Percentiles rank a stretch among this genome's conserved stretches.
Conservation (phyloP, 2,329 filamentous ascomycete genomes). For the Aspergillus flavus region DNA sequence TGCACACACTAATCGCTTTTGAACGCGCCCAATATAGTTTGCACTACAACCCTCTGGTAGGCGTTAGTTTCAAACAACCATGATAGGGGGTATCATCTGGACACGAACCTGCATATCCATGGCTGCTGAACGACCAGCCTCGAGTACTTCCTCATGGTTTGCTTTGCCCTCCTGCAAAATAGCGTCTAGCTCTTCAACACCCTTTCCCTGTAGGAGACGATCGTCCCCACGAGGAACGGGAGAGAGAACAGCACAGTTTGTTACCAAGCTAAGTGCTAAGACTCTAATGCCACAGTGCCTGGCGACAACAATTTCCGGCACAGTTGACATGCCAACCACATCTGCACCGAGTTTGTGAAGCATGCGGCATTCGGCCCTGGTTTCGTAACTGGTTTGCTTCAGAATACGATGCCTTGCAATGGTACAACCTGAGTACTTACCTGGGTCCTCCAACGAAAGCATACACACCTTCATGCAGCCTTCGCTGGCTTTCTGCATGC, state of each 20-base stretch:
- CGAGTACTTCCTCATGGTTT: constrained; percentile 66
- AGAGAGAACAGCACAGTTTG: constrained; percentile 64
- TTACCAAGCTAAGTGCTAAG: constrained; percentile 67
- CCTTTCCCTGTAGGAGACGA: constrained; percentile 53
- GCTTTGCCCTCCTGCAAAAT: constrained; percentile 63
- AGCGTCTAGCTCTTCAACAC: constrained; percentile 53
- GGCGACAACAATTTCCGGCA: constrained; percentile 68
- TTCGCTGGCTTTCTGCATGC: constrained; percentile 50
- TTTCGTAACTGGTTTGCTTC: constrained; percentile 57
- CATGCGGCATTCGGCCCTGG: constrained; percentile 66
- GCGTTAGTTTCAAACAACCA: constrained; percentile 22
- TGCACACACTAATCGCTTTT: neutral
- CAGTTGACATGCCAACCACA: constrained; percentile 71
- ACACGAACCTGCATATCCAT: constrained; percentile 62
- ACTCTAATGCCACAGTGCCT: constrained; percentile 66
- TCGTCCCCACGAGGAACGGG: constrained; percentile 62
- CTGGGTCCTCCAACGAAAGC: constrained; percentile 66
- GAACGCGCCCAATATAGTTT: constrained; percentile 35
- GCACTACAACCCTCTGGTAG: constrained; percentile 39
- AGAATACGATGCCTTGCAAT: neutral
- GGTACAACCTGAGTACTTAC: constrained; percentile 37
- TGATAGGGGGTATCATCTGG: neutral
- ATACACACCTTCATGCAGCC: constrained; percentile 67
- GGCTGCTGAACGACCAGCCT: constrained; percentile 62
- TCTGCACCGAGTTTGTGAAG: constrained; percentile 64